Conservation (phyloP, 2,329 filamentous ascomycete genomes). For the Ophiostoma sp. region DNA sequence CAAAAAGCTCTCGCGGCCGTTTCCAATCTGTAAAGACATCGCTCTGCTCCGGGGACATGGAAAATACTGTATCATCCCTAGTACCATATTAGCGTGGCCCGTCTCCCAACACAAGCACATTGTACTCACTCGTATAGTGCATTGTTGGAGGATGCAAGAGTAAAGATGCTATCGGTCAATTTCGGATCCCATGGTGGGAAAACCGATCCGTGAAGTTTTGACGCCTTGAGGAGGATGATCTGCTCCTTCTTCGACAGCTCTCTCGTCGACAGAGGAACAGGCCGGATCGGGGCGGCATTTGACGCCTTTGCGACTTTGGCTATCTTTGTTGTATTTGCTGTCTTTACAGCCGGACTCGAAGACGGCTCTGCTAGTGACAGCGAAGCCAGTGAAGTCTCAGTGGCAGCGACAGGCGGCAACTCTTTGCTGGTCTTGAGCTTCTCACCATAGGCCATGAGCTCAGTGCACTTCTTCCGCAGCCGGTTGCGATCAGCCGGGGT, state of each 20-base stretch:
- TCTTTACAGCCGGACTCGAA: not conserved
- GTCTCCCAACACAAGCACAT: not conserved
- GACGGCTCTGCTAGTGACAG: conserved; percentile 7
- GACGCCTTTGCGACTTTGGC: not conserved
- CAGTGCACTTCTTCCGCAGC: conserved; percentile 63
- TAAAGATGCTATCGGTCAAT: conserved; percentile 58
- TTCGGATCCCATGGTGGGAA: conserved; percentile 79
- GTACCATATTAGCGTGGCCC: no score
- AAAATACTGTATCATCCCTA: conserved; percentile 64
- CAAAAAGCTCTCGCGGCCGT: conserved; percentile 64
- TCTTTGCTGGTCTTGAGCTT: conserved; percentile 55
- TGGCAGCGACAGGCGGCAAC: not conserved
- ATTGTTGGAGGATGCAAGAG: conserved; percentile 41
- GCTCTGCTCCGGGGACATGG: conserved; percentile 67
- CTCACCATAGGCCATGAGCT: conserved; percentile 67
- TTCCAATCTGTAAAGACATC: conserved; percentile 80
- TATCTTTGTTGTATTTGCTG: not conserved
- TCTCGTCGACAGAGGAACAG: conserved; percentile 46
- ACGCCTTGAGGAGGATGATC: conserved; percentile 69
- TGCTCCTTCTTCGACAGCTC: conserved; percentile 64
- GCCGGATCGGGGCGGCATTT: conserved; percentile 23
- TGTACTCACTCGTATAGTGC: conserved; percentile 56
- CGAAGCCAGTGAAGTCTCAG: not conserved
- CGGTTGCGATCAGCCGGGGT: conserved; percentile 57
- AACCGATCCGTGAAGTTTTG: conserved; percentile 71